Conservation (phyloP, 1,139 yeast species). For the Debaryomyces robertsiae region DNA sequence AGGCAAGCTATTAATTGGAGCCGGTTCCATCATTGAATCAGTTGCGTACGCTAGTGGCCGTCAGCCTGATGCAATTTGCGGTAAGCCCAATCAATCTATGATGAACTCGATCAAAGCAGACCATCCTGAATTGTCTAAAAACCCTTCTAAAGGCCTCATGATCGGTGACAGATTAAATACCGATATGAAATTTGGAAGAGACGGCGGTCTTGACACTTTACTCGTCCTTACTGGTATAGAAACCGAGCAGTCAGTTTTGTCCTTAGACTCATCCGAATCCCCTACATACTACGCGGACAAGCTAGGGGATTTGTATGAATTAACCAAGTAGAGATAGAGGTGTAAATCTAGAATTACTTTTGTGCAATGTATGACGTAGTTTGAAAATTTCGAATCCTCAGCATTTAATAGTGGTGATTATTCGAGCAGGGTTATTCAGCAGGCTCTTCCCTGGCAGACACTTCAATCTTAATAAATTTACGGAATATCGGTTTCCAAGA, state of each 20-base stretch:
- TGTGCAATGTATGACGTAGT: slow-evolving; percentile 15
- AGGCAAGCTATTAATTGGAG: slow-evolving; percentile 87
- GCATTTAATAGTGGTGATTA: too few relatives aligned
- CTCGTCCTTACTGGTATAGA: slow-evolving; percentile 92
- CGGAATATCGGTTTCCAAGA: neutral
- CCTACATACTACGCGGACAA: slow-evolving; percentile 76
- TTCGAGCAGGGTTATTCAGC: slow-evolving; percentile 6
- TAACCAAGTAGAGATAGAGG: slow-evolving; percentile 20
- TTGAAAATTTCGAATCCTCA: slow-evolving; percentile 5
- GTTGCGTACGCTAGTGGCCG: slow-evolving; percentile 79
- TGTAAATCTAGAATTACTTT: slow-evolving; percentile 5
- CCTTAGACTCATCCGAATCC: slow-evolving; percentile 41
- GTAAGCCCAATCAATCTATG: slow-evolving; percentile 91
- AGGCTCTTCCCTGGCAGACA: neutral
- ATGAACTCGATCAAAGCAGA: slow-evolving; percentile 84
- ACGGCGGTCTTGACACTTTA: slow-evolving; percentile 81
- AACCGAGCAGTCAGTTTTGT: slow-evolving; percentile 59
- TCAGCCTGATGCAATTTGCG: slow-evolving; percentile 67
- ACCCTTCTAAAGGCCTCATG: slow-evolving; percentile 76
- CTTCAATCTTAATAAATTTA: neutral
- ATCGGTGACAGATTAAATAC: slow-evolving; percentile 95
- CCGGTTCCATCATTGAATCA: slow-evolving; percentile 87
- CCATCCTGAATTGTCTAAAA: slow-evolving; percentile 47
- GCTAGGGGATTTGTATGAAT: slow-evolving; percentile 74
- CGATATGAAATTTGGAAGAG: slow-evolving; percentile 88